These are phyloP conservation scores for Leishmania amazonensis DNA, from an alignment of 208 protist genomes.

Conservation along the genomic window DNA sequence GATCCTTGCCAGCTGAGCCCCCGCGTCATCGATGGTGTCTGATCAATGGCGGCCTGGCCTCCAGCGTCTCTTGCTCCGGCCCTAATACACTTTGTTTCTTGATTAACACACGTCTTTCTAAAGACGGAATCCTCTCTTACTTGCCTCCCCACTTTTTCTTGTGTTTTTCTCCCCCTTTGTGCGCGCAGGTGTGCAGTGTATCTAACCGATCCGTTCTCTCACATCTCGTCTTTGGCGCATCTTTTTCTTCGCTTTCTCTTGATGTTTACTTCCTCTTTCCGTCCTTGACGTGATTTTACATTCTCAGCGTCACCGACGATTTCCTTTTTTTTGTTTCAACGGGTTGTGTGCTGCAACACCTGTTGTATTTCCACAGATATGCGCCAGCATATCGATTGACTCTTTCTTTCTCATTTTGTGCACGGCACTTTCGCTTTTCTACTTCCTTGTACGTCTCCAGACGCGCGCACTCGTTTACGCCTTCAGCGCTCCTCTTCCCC, in stretches of 20 bases:
- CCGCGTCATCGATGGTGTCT: neutral
- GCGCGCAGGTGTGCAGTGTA: constrained; percentile 2
- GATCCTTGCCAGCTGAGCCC: neutral
- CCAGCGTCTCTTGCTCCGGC: neutral
- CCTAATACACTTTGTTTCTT: constrained; percentile 13
- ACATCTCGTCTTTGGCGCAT: neutral
- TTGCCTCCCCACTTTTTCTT: neutral
- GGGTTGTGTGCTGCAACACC: neutral
- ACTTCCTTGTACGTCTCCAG: constrained; percentile 10
- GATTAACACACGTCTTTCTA: constrained; percentile 19
- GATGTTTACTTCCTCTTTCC: neutral
- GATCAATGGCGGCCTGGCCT: too few relatives aligned
- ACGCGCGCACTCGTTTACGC: neutral
- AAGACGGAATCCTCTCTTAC: constrained; percentile 11
- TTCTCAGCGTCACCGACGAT: neutral
- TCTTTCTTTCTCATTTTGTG: constrained; percentile 2
- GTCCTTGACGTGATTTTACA: neutral
- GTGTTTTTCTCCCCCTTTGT: neutral
- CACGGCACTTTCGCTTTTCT: constrained; percentile 4
- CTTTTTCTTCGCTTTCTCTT: constrained; percentile 12
- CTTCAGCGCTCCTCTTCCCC: neutral
- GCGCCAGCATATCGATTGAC: neutral
- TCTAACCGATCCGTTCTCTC: neutral
- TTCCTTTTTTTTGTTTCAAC: constrained; percentile 2
- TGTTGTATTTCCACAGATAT: constrained; percentile 2